phyloP scores from a whole-genome alignment of 495 filamentous ascomycete species.

The Xylaria intraflava region DNA sequence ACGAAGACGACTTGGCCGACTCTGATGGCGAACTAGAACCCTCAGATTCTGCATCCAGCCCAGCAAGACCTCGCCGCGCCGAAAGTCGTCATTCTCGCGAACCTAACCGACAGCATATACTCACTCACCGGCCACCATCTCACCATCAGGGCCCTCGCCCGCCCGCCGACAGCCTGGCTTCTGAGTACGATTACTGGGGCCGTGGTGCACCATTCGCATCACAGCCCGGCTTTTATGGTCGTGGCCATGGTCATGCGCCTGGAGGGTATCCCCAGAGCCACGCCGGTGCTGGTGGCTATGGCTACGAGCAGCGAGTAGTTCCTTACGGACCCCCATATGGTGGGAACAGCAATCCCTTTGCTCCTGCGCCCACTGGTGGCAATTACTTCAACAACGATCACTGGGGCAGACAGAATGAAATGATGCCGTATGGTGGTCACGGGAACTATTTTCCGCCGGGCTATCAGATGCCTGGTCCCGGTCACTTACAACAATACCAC shows the following conservation, averaged over 20 bases:
- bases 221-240: conserved; percentile 32
- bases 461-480: conserved; percentile 29
- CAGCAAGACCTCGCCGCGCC: conserved; percentile 34
- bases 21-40: conserved; percentile 63
- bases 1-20: conserved; percentile 35
- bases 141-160: conserved; percentile 30
- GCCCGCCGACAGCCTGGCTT: conserved; percentile 44
- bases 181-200: conserved; percentile 35
- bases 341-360: conserved; percentile 42
- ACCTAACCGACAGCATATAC: conserved; percentile 32
- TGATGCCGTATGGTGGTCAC: conserved; percentile 39
- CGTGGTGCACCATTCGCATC: conserved; percentile 24
- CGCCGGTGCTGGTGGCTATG: conserved; percentile 28
- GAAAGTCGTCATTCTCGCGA: conserved; percentile 26
- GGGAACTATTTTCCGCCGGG: conserved; percentile 21
- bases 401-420: conserved; percentile 31
- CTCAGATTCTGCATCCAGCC: conserved; percentile 71
- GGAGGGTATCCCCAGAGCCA: conserved; percentile 38
- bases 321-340: conserved; percentile 34
- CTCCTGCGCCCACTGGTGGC: conserved; percentile 28
- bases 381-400: conserved; percentile 33
- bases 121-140: conserved; percentile 32
- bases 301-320: conserved; percentile 33
- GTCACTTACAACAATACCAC: conserved; percentile 36
- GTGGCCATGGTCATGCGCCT: conserved; percentile 16